Base-by-base conservation (phyloP, 768 basidiomycete genomes). In the Psilocybe azurescens region DNA sequence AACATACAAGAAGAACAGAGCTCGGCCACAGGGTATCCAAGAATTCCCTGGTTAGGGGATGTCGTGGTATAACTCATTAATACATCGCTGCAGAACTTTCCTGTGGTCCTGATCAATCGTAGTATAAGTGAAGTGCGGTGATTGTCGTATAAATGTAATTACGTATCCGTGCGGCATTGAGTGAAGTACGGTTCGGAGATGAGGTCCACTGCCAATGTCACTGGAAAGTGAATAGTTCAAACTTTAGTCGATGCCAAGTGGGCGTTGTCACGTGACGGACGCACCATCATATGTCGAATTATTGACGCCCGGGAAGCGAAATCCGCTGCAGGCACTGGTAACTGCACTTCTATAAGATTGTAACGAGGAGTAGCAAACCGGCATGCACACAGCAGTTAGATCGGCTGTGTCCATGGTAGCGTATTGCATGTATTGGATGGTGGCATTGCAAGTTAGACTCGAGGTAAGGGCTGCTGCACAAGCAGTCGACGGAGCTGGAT, bases 1-100 rank as follows among this genome's bases (percentile, higher is more conserved):
- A 61, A 36, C n/a, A 33, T 47, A 36, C 60, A 61, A 5, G 18
- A 61, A 7, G 60, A 16, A 32, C 60, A 60, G 13, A 60, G n/a
- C 24, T 60, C 52, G 13, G 11, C 5, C 36, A 20, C 48, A n/a
- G 18, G 59, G 33, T 48, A 14, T 28, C 28, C 38, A 3, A 56
- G 41, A 24, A 24, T 24, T 24, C 24, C 24, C 24, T 24, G 24
- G 24, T 24, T 24, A 24, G 24, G 24, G 24, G 24, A 24, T 24
- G 24, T 24, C 24, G 24, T 24, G 24, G 24, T 24, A 24, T 24
- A 24, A 24, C 24, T 24, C 24, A 24, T 24, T 24, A 24, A 24
- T 24, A 49, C 18, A 24, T 44, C 18, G n/a, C 28, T 38, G 18
- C 56, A 58, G 29, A 48, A 58, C 13, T 47, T n/a, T 13, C 11